Conservation (phyloP, 1,284 basidiomycete species). For the Microbotryum silenes-acaulis region DNA sequence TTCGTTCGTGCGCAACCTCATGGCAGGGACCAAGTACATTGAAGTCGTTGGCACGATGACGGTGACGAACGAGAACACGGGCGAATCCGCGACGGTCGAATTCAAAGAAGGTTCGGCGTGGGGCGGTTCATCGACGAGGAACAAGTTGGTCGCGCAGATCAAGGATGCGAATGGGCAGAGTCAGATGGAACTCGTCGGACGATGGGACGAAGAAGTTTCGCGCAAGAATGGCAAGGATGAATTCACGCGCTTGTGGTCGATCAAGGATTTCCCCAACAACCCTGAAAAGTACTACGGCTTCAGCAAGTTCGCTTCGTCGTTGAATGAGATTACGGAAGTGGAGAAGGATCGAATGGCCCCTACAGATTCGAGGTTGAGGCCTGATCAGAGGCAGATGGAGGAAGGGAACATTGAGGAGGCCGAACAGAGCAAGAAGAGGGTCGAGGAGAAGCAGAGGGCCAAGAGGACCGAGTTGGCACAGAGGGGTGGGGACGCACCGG, state of each 20-base stretch:
- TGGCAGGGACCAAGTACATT: conserved; percentile 82
- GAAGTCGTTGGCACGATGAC: conserved; percentile 66
- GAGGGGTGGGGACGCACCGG: conserved; percentile 9
- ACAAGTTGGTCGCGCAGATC: conserved; percentile 60
- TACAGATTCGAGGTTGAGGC: conserved; percentile 76
- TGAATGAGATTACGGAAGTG: conserved; percentile 71
- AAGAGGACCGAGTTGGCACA: conserved; percentile 43
- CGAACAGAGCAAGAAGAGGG: conserved; percentile 62
- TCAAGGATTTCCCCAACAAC: conserved; percentile 47
- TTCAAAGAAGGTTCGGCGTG: conserved; percentile 59
- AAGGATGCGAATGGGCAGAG: conserved; percentile 50
- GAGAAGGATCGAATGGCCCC: conserved; percentile 58
- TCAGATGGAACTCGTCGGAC: conserved; percentile 34
- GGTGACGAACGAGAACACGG: conserved; percentile 55
- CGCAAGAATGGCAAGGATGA: conserved; percentile 31
- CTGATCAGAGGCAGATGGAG: conserved; percentile 80
- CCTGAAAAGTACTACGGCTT: conserved; percentile 66
- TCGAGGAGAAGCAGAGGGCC: conserved; percentile 55
- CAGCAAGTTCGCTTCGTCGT: conserved; percentile 58
- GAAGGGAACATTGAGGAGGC: conserved; percentile 66
- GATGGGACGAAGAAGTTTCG: conserved; percentile 33
- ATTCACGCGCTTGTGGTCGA: conserved; percentile 33
- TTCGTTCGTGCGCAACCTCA: conserved; percentile 77
- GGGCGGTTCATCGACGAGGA: conserved; percentile 44
- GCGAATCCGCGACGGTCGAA: conserved; percentile 56